A percentile compares a stretch with the other conserved stretches of the same genome.
phyloP scores from a whole-genome alignment of 208 protist species.

The Strigomonas galati region DNA sequence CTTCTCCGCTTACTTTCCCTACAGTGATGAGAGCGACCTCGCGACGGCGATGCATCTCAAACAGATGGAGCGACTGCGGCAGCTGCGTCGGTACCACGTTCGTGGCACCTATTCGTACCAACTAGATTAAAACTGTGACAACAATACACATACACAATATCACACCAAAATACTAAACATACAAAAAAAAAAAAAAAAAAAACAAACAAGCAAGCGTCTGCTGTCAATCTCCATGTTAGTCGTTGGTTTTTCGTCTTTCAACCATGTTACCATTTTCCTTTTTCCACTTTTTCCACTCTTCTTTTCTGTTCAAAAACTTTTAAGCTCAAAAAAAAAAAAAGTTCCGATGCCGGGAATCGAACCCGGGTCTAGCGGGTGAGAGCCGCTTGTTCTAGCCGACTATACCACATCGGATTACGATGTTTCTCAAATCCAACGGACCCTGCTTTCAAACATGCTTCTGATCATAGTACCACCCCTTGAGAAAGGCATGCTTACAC shows the following conservation, averaged over 20 bases:
- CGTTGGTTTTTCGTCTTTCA: neutral
- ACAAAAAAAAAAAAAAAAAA: constrained; percentile 1
- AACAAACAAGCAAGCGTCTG: neutral
- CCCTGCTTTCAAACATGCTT: no score
- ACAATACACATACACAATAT: neutral
- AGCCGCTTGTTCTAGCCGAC: constrained; percentile 74
- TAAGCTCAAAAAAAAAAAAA: neutral
- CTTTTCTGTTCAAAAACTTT: no score
- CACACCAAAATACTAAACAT: neutral
- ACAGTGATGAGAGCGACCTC: constrained; percentile 16
- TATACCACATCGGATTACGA: constrained; percentile 54
- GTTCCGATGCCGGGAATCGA: constrained; percentile 72
- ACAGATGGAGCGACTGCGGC: constrained; percentile 14
- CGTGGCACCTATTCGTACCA: neutral
- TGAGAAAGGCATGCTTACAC: no score
- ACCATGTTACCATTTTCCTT: neutral
- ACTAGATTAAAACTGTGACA: neutral
- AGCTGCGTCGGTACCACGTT: neutral
- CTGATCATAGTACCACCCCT: no score
- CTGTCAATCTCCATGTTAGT: neutral
- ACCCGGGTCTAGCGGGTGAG: constrained; percentile 74
- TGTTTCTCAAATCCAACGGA: no score
- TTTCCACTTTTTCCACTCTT: no score
- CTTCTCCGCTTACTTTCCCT: constrained; percentile 8
- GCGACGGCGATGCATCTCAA: constrained; percentile 13